Percentiles rank a stretch among this genome's conserved stretches.
phyloP scores from a whole-genome alignment of 768 basidiomycete genomes.

The Suillus subluteus region DNA sequence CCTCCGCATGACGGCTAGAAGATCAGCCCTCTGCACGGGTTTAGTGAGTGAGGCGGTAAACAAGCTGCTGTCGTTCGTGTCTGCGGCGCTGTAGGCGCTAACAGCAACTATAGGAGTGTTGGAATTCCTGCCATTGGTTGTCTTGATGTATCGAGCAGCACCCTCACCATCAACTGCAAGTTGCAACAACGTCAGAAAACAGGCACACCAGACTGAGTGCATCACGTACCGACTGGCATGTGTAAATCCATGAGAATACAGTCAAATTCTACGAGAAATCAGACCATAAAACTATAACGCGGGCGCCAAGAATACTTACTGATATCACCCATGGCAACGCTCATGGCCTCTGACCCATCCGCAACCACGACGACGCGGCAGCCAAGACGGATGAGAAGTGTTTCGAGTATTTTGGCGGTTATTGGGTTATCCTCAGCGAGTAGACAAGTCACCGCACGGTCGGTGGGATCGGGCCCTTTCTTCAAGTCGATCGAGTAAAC shows the following conservation, averaged over 20 bases:
- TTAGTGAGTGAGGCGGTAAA: constrained; percentile 86
- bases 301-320: constrained; percentile 57
- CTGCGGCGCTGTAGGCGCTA: constrained; percentile 81
- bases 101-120: constrained; percentile 92
- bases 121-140: constrained; percentile 93
- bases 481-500: constrained; percentile 84
- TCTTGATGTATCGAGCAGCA: constrained; percentile 96
- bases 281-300: constrained; percentile 6
- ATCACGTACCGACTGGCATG: constrained; percentile 85
- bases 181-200: constrained; percentile 29
- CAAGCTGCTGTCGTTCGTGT: constrained; percentile 66
- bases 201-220: neutral
- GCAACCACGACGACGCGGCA: constrained; percentile 95
- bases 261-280: constrained; percentile 74
- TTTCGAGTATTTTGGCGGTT: constrained; percentile 96
- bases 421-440: constrained; percentile 99
- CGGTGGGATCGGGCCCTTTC: constrained; percentile 75
- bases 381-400: constrained; percentile 88
- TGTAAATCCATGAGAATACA: constrained; percentile 94
- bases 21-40: constrained; percentile 86
- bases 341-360: constrained; percentile 96
- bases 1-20: constrained; percentile 80
- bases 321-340: constrained; percentile 96
- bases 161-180: constrained; percentile 87
- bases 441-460: constrained; percentile 90